A percentile compares a stretch with the other conserved stretches of the same genome.
phyloP scores from a whole-genome alignment of 2,329 filamentous ascomycete species.

The Colletotrichum spinosum region DNA sequence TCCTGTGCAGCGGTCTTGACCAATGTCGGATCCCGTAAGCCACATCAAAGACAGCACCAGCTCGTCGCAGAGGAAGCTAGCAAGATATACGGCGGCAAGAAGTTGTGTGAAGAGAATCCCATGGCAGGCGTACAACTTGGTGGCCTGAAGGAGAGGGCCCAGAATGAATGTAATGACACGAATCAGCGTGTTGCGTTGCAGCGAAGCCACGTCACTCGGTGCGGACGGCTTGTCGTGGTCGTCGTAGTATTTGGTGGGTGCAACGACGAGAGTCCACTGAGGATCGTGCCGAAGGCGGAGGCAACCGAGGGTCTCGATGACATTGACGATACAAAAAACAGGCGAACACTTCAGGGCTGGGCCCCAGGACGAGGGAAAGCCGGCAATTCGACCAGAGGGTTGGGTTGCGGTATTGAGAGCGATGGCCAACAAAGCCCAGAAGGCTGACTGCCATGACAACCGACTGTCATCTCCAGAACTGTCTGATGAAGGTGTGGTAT shows the following conservation, averaged over 20 bases:
- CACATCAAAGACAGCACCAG: constrained; percentile 2
- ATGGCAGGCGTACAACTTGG: constrained; percentile 1
- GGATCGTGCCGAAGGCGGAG: constrained; percentile 1
- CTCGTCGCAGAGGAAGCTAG: constrained; percentile 14
- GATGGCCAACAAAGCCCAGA: constrained; percentile 13
- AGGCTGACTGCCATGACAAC: constrained; percentile 15
- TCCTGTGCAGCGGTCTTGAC: constrained; percentile 8
- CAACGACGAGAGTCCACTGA: constrained; percentile 1
- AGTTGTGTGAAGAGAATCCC: constrained; percentile 7
- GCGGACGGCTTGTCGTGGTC: background rate
- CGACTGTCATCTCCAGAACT: background rate
- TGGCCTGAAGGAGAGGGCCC: constrained; percentile 2
- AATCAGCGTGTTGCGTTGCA: constrained; percentile 14
- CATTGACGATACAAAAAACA: constrained; percentile 7
- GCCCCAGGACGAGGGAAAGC: constrained; percentile 5
- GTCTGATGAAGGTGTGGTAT: no score
- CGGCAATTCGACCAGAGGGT: constrained; percentile 9
- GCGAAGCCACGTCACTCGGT: constrained; percentile 5
- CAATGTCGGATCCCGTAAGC: background rate
- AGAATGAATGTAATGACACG: constrained; percentile 9
- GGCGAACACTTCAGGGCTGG: constrained; percentile 12
- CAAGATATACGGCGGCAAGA: constrained; percentile 1
- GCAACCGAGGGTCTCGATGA: constrained; percentile 8
- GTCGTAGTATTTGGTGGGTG: constrained; percentile 10
- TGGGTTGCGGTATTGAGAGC: constrained; percentile 7